phyloP scores from a whole-genome alignment of 768 basidiomycete genomes.

The Auricularia cornea region DNA sequence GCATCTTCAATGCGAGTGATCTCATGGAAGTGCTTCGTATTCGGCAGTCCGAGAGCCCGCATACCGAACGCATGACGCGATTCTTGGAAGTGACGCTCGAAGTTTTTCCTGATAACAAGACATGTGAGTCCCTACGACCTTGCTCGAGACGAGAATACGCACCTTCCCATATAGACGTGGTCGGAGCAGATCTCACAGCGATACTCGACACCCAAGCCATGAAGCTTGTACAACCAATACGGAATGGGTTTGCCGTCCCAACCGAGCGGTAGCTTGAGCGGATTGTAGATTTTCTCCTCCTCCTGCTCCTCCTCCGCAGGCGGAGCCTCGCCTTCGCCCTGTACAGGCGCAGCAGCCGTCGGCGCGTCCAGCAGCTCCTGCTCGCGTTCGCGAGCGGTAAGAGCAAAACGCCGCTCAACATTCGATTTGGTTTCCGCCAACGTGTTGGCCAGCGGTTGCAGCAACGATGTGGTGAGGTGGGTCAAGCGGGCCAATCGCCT shows the following conservation, averaged over 20 bases:
- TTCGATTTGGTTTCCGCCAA: slow-evolving; percentile 91
- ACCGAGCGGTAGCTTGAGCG: slow-evolving; percentile 89
- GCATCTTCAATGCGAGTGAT: slow-evolving; percentile 97
- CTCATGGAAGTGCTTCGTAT: slow-evolving; percentile 98
- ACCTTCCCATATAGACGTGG: slow-evolving; percentile 95
- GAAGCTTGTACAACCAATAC: slow-evolving; percentile 96
- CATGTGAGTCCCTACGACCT: background rate
- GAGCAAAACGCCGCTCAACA: slow-evolving; percentile 90
- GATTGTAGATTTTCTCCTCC: slow-evolving; percentile 96
- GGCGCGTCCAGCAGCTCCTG: slow-evolving; percentile 77
- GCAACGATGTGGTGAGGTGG: slow-evolving; percentile 57
- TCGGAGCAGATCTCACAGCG: slow-evolving; percentile 97
- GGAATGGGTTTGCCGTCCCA: slow-evolving; percentile 99
- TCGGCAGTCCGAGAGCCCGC: slow-evolving; percentile 93
- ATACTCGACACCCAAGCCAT: slow-evolving; percentile 97
- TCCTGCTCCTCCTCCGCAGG: slow-evolving; percentile 75
- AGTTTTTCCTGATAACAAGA: slow-evolving; percentile 64
- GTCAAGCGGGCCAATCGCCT: slow-evolving; percentile 65
- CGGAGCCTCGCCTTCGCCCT: slow-evolving; percentile 36
- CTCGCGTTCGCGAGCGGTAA: slow-evolving; percentile 96
- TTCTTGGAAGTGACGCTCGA: slow-evolving; percentile 70
- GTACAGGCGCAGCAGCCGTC: slow-evolving; percentile 36
- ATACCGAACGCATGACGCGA: slow-evolving; percentile 96
- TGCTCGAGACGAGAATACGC: slow-evolving; percentile 14
- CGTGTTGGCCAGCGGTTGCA: slow-evolving; percentile 52